phyloP scores from a whole-genome alignment of 345 rosid species.

The Syzygium aqueum region DNA sequence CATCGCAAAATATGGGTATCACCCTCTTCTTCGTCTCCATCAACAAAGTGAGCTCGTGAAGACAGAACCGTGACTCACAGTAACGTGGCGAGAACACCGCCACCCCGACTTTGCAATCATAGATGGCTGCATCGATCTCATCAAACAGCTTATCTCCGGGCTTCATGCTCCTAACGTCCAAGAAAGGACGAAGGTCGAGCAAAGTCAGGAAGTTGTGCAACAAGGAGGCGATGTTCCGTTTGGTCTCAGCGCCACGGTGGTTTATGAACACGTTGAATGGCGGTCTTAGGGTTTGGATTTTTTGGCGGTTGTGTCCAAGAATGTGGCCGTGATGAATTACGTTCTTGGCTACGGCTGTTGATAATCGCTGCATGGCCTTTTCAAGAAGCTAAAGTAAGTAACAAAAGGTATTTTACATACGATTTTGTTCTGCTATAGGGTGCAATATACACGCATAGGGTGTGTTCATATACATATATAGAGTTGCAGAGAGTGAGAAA shows the following conservation, averaged over 20 bases:
- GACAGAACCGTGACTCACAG: slow-evolving; percentile 64
- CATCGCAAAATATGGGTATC: slow-evolving; percentile 70
- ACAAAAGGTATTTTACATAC: not conserved
- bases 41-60: slow-evolving; percentile 64
- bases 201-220: slow-evolving; percentile 38
- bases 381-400: not conserved
- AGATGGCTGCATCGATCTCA: slow-evolving; percentile 46
- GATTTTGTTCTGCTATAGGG: not conserved
- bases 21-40: slow-evolving; percentile 63
- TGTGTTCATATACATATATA: not conserved
- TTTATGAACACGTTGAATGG: slow-evolving; percentile 68
- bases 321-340: not conserved
- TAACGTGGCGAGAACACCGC: slow-evolving; percentile 76
- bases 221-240: slow-evolving; percentile 59
- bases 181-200: slow-evolving; percentile 34
- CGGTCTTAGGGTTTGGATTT: not conserved
- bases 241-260: slow-evolving; percentile 74
- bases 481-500: not conserved
- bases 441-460: no score
- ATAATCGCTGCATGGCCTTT: slow-evolving; percentile 45
- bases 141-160: slow-evolving; percentile 63
- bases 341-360: not conserved
- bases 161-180: slow-evolving; percentile 70
- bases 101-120: slow-evolving; percentile 43
- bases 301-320: not conserved